These are phyloP conservation scores for Leccinum subspadiceum DNA, from an alignment of 1,284 basidiomycete genomes.

Conservation along the genomic window DNA sequence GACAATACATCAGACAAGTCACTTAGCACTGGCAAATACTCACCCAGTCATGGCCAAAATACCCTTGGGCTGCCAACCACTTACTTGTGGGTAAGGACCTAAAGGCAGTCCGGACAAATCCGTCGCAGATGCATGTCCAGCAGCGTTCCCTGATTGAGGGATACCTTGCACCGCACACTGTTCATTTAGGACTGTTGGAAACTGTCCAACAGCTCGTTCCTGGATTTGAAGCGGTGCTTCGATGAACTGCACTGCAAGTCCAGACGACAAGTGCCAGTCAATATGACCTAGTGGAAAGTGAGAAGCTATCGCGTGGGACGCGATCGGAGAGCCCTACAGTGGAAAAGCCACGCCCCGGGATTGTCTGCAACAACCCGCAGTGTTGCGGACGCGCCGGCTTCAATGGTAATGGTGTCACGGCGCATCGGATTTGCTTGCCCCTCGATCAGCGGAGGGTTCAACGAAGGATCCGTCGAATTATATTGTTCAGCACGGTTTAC, in stretches of 20 bases:
- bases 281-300: conserved; percentile 57
- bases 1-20: not conserved
- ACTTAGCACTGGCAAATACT: conserved; percentile 13
- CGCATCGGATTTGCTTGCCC: conserved; percentile 82
- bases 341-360: conserved; percentile 83
- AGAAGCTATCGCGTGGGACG: not conserved
- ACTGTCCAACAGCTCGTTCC: conserved; percentile 33
- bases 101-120: conserved; percentile 61
- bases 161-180: conserved; percentile 69
- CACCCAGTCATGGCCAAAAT: conserved; percentile 82
- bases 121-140: conserved; percentile 60
- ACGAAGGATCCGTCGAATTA: conserved; percentile 68
- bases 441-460: conserved; percentile 82
- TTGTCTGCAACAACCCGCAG: conserved; percentile 76
- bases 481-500: conserved; percentile 73
- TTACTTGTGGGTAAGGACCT: conserved; percentile 68
- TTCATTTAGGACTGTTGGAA: conserved; percentile 58
- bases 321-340: conserved; percentile 47
- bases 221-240: conserved; percentile 72
- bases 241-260: conserved; percentile 76
- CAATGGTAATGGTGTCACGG: conserved; percentile 75
- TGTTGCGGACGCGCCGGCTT: conserved; percentile 57
- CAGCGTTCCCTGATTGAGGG: conserved; percentile 76
- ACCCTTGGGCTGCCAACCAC: conserved; percentile 81
- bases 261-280: conserved; percentile 79